Evolutionary conservation across 2,329 filamentous ascomycete species (phyloP).

Genomic region (Penicillium sumatraense): DNA sequence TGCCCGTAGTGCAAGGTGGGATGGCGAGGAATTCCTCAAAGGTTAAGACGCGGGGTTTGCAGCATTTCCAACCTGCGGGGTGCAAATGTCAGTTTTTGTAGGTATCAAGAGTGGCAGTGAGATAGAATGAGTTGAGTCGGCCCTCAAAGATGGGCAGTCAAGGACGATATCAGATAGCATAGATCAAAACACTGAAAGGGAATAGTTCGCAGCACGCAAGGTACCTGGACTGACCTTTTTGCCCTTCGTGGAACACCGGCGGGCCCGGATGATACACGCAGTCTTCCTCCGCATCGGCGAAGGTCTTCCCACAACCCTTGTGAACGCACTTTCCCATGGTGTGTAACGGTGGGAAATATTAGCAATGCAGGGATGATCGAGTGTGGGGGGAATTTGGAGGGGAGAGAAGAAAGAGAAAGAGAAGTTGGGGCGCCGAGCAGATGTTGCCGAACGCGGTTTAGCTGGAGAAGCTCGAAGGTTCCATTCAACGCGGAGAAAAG

Average conservation of each 20-base stretch:
- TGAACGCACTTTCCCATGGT: conserved; percentile 79
- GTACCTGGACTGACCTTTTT: conserved; percentile 74
- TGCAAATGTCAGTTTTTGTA: neutral
- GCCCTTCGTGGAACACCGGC: conserved; percentile 94
- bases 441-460: conserved; percentile 37
- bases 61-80: conserved; percentile 90
- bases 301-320: conserved; percentile 91
- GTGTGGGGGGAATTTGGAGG: too few relatives aligned
- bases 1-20: conserved; percentile 87
- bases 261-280: conserved; percentile 93
- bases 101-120: neutral
- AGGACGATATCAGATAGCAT: too few relatives aligned
- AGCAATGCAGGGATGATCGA: neutral
- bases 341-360: conserved; percentile 10
- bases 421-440: neutral
- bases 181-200: neutral
- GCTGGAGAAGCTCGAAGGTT: conserved; percentile 46
- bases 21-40: conserved; percentile 98
- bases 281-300: conserved; percentile 77
- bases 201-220: conserved; percentile 32
- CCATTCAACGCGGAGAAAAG: conserved; percentile 30
- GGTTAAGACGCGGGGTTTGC: conserved; percentile 92
- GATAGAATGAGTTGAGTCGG: neutral
- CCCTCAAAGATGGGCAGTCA: too few relatives aligned
- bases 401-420: neutral